A percentile compares a stretch with the other conserved stretches of the same genome.
Conservation (phyloP, 148 eudicot species). For the Amaranthus palmeri region DNA sequence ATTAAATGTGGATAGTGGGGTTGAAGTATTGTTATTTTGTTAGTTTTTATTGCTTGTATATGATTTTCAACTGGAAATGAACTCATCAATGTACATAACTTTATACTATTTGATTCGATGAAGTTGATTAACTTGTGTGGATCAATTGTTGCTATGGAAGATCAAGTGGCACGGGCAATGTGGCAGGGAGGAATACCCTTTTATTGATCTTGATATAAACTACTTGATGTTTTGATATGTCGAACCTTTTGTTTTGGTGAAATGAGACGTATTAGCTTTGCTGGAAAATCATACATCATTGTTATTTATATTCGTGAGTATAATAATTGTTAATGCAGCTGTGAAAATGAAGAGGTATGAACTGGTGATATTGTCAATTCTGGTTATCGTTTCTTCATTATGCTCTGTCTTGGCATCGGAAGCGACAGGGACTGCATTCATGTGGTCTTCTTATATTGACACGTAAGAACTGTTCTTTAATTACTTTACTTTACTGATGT, state of each 20-base stretch:
- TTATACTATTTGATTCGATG: background rate
- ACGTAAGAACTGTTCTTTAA: slow-evolving; percentile 34
- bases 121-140: background rate
- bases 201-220: background rate
- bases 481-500: background rate
- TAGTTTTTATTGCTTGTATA: no score
- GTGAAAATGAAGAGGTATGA: slow-evolving; percentile 44
- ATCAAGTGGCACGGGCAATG: background rate
- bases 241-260: background rate
- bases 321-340: slow-evolving; percentile 18
- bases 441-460: slow-evolving; percentile 69
- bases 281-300: background rate
- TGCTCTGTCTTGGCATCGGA: slow-evolving; percentile 35
- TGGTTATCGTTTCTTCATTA: slow-evolving; percentile 40
- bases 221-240: background rate
- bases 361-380: slow-evolving; percentile 21
- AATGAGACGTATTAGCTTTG: background rate
- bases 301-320: background rate
- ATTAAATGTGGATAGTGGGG: background rate
- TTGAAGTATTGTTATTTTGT: no score
- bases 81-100: no score
- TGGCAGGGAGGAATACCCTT: background rate
- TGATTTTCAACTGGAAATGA: no score
- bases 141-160: background rate
- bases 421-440: slow-evolving; percentile 66